phyloP scores from a whole-genome alignment of 495 filamentous ascomycete species.

The Aspergillus panamensis region DNA sequence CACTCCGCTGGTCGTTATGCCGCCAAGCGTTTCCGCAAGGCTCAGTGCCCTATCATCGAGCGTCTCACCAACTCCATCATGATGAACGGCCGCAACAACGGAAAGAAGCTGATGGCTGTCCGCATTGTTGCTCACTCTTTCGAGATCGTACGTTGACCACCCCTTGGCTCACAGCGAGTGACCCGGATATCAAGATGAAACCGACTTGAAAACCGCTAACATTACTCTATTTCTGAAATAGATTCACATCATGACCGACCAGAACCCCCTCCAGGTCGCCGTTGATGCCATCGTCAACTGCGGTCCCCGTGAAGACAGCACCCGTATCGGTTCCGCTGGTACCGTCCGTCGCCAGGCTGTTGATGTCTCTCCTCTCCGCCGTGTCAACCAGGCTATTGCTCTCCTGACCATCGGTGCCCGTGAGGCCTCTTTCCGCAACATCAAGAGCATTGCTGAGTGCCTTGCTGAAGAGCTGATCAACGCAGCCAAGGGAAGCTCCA shows the following conservation, averaged over 20 bases:
- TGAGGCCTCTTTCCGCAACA: constrained; percentile 96
- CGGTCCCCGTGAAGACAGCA: constrained; percentile 98
- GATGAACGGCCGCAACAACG: constrained; percentile 99
- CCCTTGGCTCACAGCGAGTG: background rate
- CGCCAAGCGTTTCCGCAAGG: constrained; percentile 99
- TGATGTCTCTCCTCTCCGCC: constrained; percentile 98
- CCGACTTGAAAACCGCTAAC: background rate
- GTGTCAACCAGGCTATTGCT: constrained; percentile 99
- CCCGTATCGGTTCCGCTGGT: constrained; percentile 98
- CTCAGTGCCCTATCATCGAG: constrained; percentile 99
- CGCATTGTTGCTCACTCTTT: constrained; percentile 98
- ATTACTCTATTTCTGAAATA: constrained; percentile 33
- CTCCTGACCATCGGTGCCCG: constrained; percentile 96
- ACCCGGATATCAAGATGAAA: constrained; percentile 6
- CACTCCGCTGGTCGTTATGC: constrained; percentile 99
- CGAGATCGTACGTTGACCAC: constrained; percentile 80
- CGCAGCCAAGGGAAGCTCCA: constrained; percentile 98
- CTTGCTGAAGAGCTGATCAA: constrained; percentile 99
- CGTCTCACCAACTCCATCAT: constrained; percentile 99
- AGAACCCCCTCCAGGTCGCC: constrained; percentile 99
- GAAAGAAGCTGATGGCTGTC: constrained; percentile 99
- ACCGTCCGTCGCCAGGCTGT: constrained; percentile 99
- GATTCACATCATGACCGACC: constrained; percentile 99
- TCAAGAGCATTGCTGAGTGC: constrained; percentile 98
- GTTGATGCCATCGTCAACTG: constrained; percentile 99